Evolutionary conservation across 345 rosid genomes (phyloP).

Genomic region (Bruguiera parviflora): DNA sequence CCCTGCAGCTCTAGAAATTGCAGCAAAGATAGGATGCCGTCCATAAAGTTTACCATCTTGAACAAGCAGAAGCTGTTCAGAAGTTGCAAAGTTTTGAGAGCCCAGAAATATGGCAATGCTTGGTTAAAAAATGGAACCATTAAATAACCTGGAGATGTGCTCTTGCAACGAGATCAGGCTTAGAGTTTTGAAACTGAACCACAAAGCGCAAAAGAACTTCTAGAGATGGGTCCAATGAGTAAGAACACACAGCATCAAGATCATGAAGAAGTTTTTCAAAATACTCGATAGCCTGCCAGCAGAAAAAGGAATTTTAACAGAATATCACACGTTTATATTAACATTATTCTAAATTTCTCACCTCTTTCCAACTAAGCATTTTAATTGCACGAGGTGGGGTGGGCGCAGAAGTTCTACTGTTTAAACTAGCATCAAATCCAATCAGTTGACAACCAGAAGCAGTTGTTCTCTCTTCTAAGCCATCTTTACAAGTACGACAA

Average conservation of each 20-base stretch:
- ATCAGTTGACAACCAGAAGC: constrained; percentile 74
- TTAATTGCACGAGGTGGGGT: constrained; percentile 95
- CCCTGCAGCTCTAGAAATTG: constrained; percentile 62
- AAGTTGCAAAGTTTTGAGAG: constrained; percentile 15
- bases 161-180: constrained; percentile 89
- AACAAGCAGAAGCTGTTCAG: constrained; percentile 74
- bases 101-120: constrained; percentile 6
- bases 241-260: constrained; percentile 75
- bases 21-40: constrained; percentile 65
- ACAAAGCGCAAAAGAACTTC: constrained; percentile 72
- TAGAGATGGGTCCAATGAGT: constrained; percentile 58
- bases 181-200: constrained; percentile 79
- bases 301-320: constrained; percentile 15
- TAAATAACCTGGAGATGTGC: constrained; percentile 88
- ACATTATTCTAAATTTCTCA: constrained; percentile 25
- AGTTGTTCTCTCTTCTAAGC: constrained; percentile 66
- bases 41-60: constrained; percentile 98
- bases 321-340: not conserved
- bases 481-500: constrained; percentile 34
- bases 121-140: not conserved
- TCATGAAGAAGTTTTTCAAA: constrained; percentile 87
- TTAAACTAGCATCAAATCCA: constrained; percentile 90
- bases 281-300: constrained; percentile 77
- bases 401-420: constrained; percentile 84
- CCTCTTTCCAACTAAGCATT: constrained; percentile 83